Evolutionary conservation across 1,139 yeast species (phyloP).

Genomic region (Kodamaea plutei): DNA sequence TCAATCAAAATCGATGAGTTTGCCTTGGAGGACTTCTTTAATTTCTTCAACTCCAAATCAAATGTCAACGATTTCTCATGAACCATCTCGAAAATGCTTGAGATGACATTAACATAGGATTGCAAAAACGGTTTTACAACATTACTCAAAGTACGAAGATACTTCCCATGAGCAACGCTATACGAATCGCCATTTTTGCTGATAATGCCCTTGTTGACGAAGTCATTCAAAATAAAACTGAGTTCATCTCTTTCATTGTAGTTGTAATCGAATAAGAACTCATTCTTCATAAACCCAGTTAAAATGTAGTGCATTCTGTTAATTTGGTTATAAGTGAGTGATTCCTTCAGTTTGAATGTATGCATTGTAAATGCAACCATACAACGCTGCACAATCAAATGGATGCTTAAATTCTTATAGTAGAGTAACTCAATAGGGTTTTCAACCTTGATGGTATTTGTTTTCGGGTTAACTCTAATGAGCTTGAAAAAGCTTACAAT

Average conservation of each 20-base stretch:
- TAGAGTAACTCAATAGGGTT: constrained; percentile 42
- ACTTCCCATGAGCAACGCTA: constrained; percentile 21
- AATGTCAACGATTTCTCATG: constrained; percentile 5
- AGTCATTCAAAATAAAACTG: constrained; percentile 27
- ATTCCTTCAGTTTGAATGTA: constrained; percentile 12
- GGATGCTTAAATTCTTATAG: constrained; percentile 42
- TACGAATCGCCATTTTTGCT: constrained; percentile 18
- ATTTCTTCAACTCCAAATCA: constrained; percentile 7
- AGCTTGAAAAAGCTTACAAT: constrained; percentile 33
- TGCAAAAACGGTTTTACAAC: constrained; percentile 40
- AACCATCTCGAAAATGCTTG: constrained; percentile 15
- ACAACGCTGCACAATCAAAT: constrained; percentile 37
- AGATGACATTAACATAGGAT: constrained; percentile 33
- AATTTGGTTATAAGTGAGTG: constrained; percentile 19
- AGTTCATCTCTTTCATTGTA: constrained; percentile 29
- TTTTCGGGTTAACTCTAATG: constrained; percentile 28
- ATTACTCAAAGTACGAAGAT: constrained; percentile 24
- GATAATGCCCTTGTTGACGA: constrained; percentile 17
- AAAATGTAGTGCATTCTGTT: constrained; percentile 31
- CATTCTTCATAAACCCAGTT: constrained; percentile 40
- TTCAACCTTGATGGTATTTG: constrained; percentile 25
- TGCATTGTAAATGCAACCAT: constrained; percentile 31
- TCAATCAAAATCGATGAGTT: constrained; percentile 17
- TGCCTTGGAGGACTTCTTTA: constrained; percentile 16
- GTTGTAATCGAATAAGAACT: constrained; percentile 44